A percentile compares a stretch with the other conserved stretches of the same genome.
Evolutionary conservation across 2,329 filamentous ascomycete genomes (phyloP).

Genomic region (Paraphaeosphaeria sporulosa): DNA sequence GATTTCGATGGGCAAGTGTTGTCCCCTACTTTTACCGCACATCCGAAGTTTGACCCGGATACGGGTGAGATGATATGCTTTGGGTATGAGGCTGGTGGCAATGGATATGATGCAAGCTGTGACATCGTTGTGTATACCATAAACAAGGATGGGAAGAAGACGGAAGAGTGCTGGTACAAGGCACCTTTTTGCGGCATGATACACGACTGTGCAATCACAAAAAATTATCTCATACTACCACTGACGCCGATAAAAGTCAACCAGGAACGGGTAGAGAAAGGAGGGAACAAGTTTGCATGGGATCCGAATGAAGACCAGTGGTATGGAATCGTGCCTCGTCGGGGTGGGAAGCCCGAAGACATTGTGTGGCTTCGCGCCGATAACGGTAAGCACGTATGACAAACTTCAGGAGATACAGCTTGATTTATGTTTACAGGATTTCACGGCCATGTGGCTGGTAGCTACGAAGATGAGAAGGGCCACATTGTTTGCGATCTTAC

Average conservation of each 20-base stretch:
- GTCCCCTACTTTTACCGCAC: conserved; percentile 53
- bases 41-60: conserved; percentile 55
- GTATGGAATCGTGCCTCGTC: conserved; percentile 62
- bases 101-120: conserved; percentile 39
- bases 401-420: not conserved
- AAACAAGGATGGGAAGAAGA: conserved; percentile 47
- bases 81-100: conserved; percentile 53
- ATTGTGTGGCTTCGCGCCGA: conserved; percentile 61
- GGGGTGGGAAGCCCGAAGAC: conserved; percentile 60
- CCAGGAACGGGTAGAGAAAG: conserved; percentile 46
- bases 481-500: conserved; percentile 37
- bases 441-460: conserved; percentile 53
- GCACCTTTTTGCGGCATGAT: conserved; percentile 51
- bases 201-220: conserved; percentile 51
- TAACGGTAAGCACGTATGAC: conserved; percentile 51
- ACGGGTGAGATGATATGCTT: conserved; percentile 53
- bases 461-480: conserved; percentile 50
- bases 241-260: conserved; percentile 49
- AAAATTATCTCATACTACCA: conserved; percentile 50
- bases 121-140: conserved; percentile 53
- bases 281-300: conserved; percentile 53
- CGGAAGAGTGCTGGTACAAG: conserved; percentile 52
- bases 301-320: conserved; percentile 62
- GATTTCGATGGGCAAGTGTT: conserved; percentile 51
- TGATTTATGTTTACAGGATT: conserved; percentile 36